Evolutionary conservation across 1,284 basidiomycete species (phyloP).

Genomic region (Sphagnurus paluster): DNA sequence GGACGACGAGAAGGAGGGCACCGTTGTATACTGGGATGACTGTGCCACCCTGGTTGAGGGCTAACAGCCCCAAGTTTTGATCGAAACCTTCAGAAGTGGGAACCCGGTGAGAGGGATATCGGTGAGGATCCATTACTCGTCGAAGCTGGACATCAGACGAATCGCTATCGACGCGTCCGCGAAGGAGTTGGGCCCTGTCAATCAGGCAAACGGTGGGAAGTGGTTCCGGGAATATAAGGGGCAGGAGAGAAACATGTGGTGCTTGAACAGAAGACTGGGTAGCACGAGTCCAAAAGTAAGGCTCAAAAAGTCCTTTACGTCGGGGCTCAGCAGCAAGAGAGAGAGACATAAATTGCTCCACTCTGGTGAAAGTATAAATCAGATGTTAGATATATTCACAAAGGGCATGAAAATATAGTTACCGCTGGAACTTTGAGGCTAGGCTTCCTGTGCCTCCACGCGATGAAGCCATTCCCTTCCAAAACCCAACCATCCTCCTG

Average conservation of each 20-base stretch:
- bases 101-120: slow-evolving; percentile 32
- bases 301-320: slow-evolving; percentile 69
- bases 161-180: slow-evolving; percentile 67
- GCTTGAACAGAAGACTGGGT: slow-evolving; percentile 32
- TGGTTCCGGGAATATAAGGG: slow-evolving; percentile 73
- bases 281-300: slow-evolving; percentile 66
- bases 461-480: slow-evolving; percentile 48
- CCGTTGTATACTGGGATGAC: slow-evolving; percentile 73
- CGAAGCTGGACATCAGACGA: slow-evolving; percentile 57
- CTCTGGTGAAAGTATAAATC: slow-evolving; percentile 37
- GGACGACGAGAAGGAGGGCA: slow-evolving; percentile 68
- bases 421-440: slow-evolving; percentile 65
- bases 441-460: slow-evolving; percentile 43
- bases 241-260: slow-evolving; percentile 55
- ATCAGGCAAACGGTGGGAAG: slow-evolving; percentile 66
- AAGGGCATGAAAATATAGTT: no score
- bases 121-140: slow-evolving; percentile 40
- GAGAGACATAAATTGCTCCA: slow-evolving; percentile 76
- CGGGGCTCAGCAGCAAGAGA: slow-evolving; percentile 75
- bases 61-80: slow-evolving; percentile 34
- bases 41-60: slow-evolving; percentile 61
- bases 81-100: slow-evolving; percentile 28
- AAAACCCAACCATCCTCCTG: slow-evolving; percentile 50
- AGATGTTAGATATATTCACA: no score
- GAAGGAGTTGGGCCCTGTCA: slow-evolving; percentile 60